Percentiles rank a stretch among this genome's conserved stretches.
phyloP scores from a whole-genome alignment of 2,329 filamentous ascomycete genomes.

The Thelonectria blattea region DNA sequence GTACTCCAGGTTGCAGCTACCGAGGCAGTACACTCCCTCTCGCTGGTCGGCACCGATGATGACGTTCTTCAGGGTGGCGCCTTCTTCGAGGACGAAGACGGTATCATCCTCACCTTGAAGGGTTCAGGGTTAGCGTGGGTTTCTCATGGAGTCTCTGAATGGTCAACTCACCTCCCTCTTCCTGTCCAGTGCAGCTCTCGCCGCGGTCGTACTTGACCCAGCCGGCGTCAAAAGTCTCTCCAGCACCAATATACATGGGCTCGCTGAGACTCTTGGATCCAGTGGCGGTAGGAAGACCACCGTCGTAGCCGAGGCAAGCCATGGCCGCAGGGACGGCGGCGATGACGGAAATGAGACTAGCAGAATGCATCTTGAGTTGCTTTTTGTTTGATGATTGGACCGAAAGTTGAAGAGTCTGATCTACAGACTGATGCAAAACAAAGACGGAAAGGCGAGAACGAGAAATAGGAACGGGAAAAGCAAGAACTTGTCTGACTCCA shows the following conservation, averaged over 20 bases:
- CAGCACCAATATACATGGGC: constrained; percentile 39
- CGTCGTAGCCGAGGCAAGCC: constrained; percentile 38
- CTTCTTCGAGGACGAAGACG: constrained; percentile 49
- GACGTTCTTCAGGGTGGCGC: constrained; percentile 52
- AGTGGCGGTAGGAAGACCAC: constrained; percentile 40
- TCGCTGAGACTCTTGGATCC: constrained; percentile 36
- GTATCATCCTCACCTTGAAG: constrained; percentile 39
- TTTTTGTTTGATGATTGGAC: not conserved
- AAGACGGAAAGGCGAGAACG: not conserved
- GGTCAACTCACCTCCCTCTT: constrained; percentile 45
- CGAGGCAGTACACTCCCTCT: constrained; percentile 55
- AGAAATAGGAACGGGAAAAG: not conserved
- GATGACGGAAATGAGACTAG: constrained; percentile 26
- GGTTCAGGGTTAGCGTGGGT: too few species aligned
- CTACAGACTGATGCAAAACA: constrained; percentile 5
- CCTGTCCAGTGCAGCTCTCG: constrained; percentile 48
- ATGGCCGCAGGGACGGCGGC: constrained; percentile 38
- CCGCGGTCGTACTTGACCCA: constrained; percentile 49
- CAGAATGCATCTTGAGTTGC: constrained; percentile 28
- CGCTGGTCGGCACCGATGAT: constrained; percentile 53
- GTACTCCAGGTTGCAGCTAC: constrained; percentile 50
- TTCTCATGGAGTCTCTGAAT: too few species aligned
- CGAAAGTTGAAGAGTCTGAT: constrained; percentile 3
- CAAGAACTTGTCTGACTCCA: constrained; percentile 9
- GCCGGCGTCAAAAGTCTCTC: constrained; percentile 40